phyloP scores from a whole-genome alignment of 768 basidiomycete genomes.

The Tulasnella calospora region DNA sequence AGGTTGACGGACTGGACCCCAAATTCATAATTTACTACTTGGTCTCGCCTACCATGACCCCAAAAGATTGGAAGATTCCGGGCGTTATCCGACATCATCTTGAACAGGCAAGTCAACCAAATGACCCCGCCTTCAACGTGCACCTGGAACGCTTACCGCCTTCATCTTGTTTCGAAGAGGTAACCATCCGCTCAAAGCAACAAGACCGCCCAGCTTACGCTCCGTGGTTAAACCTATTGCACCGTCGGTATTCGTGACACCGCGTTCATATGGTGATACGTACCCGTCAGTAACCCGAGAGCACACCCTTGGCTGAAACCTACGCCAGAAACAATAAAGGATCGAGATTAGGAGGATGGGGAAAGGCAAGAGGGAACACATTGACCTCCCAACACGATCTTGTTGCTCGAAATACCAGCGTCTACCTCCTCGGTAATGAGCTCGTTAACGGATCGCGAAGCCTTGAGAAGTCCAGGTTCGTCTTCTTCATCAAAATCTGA shows the following conservation, averaged over 20 bases:
- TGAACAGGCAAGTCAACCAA: constrained; percentile 21
- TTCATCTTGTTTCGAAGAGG: constrained; percentile 63
- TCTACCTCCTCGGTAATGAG: constrained; percentile 73
- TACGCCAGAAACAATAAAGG: not conserved
- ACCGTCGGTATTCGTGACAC: not conserved
- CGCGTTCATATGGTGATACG: not conserved
- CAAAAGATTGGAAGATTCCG: constrained; percentile 72
- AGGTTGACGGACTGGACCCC: constrained; percentile 54
- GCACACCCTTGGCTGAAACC: constrained; percentile 38
- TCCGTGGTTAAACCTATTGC: constrained; percentile 51
- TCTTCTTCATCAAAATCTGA: constrained; percentile 51
- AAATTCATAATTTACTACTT: constrained; percentile 57
- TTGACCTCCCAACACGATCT: constrained; percentile 86
- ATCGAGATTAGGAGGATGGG: not conserved
- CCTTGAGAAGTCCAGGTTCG: constrained; percentile 65
- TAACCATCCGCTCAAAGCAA: constrained; percentile 73
- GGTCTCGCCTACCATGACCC: constrained; percentile 77
- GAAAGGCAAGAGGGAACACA: not conserved
- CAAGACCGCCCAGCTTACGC: constrained; percentile 65
- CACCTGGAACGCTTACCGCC: constrained; percentile 43
- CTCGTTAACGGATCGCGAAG: constrained; percentile 55
- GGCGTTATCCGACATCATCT: constrained; percentile 62
- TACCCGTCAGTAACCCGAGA: constrained; percentile 65
- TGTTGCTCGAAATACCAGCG: constrained; percentile 57
- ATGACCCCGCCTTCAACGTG: not conserved